Base-by-base conservation (phyloP, 306 rosid species). In the Vigna trinervia region DNA sequence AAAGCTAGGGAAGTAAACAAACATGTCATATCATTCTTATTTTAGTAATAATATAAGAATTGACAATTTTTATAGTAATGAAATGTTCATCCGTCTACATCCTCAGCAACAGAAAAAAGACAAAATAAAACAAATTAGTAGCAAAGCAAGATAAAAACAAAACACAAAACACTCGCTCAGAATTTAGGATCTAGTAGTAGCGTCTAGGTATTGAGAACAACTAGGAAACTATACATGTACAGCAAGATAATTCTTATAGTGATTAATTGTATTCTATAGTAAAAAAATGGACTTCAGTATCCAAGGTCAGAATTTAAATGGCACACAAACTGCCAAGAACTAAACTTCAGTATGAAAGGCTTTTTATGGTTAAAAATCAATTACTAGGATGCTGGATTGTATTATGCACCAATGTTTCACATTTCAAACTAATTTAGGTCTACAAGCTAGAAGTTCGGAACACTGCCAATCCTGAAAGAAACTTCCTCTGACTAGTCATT, bases 81-180 rank as follows among this genome's bases (percentile, higher is more conserved):
- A 60, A 32, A 32, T 15, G 13, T 14, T 32, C 43, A 60, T 3
- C 22, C 2, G 67, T 60, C 19, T 63, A 22, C 59, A 41, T 39
- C 41, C 43, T 19, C 60, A 28, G 19, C 66, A 59, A 13, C 13
- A 30, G 66, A 59, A 11, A 26, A 26, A 56, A 22, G 5, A 19
- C 28, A 7, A 17, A 8, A n/a, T 6, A 59, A 28, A 32, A 26
- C 59, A 46, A 10, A 43, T 12, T 22, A 19, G 12, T 12, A 51
- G 74, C 59, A 45, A 78, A 51, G 74, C 70, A 52, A 78, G 57
- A 68, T 39, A 43, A 60, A 70, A 57, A 41, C 46, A 38, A 51
- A 58, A 41, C 39, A 57, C 20, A 30, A 45, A 46, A 0, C 71
- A 47, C 5, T 48, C 39, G 13, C 17, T 4, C 56, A 45, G 70